phyloP scores from a whole-genome alignment of 106 monocot species.

The Phalaenopsis equestris region DNA sequence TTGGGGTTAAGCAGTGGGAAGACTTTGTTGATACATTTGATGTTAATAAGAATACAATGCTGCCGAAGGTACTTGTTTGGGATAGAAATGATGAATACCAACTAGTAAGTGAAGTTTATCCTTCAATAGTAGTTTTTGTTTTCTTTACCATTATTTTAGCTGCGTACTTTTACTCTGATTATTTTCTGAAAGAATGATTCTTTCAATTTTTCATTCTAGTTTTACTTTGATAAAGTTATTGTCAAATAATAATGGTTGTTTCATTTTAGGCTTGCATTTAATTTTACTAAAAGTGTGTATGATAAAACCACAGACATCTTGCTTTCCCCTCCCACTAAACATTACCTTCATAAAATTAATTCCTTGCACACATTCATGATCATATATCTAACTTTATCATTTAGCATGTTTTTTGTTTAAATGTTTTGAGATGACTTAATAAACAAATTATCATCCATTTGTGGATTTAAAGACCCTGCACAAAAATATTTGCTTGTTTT shows the following conservation, averaged over 20 bases:
- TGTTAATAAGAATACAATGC: slow-evolving; percentile 39
- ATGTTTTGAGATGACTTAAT: background rate
- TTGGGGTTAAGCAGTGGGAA: slow-evolving; percentile 86
- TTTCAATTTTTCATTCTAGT: background rate
- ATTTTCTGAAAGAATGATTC: background rate
- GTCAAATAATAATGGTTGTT: background rate
- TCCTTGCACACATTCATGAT: background rate
- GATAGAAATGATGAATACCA: slow-evolving; percentile 81
- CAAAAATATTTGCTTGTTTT: background rate
- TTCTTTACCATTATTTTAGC: background rate
- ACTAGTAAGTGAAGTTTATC: slow-evolving; percentile 41
- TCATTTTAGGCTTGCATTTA: background rate
- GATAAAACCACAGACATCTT: background rate
- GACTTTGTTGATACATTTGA: slow-evolving; percentile 85
- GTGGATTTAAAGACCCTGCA: background rate
- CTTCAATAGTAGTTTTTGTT: background rate
- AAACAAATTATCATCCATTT: background rate
- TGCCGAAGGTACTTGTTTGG: slow-evolving; percentile 87
- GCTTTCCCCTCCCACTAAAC: background rate
- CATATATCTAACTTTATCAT: background rate
- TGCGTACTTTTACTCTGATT: background rate
- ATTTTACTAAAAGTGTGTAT: background rate
- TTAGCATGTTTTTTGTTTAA: background rate
- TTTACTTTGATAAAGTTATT: background rate
- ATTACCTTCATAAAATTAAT: background rate